These are phyloP conservation scores for Symbiodinium pilosum DNA, from an alignment of 73 alveolate species.

Conservation along the genomic window DNA sequence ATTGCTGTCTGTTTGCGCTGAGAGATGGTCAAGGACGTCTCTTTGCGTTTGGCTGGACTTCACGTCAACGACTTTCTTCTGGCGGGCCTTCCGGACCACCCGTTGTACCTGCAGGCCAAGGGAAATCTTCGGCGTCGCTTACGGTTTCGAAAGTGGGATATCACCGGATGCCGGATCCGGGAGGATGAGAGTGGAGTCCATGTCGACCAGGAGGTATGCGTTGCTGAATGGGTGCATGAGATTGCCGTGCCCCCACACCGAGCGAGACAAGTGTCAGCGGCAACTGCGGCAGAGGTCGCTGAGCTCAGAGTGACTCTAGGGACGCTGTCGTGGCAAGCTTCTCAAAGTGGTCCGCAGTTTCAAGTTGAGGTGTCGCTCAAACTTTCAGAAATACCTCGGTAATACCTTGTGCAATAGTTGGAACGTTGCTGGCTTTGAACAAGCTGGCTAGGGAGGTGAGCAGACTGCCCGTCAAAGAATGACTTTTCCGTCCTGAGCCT, in stretches of 20 bases:
- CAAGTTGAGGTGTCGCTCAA: neutral
- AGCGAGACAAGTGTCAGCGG: neutral
- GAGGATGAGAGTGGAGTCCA: neutral
- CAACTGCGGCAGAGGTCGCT: neutral
- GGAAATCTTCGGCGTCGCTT: neutral
- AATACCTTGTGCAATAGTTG: neutral
- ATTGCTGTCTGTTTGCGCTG: neutral
- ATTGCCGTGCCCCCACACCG: neutral
- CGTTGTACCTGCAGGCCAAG: neutral
- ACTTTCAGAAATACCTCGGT: neutral
- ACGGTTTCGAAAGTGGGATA: slow-evolving; percentile 25
- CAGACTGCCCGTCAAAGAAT: neutral
- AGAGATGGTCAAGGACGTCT: neutral
- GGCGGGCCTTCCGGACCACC: neutral
- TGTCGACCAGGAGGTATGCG: neutral
- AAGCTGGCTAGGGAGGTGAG: neutral
- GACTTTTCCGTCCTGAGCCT: neutral
- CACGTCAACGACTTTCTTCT: slow-evolving; percentile 40
- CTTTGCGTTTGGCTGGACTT: neutral
- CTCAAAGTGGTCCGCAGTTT: slow-evolving; percentile 7
- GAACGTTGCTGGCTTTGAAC: neutral
- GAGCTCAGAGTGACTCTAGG: neutral
- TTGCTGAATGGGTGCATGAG: neutral
- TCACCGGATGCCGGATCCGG: neutral
- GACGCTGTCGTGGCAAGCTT: neutral